These are phyloP conservation scores for Gloeopeniophorella convolvens DNA, from an alignment of 768 basidiomycete species.

Conservation along the genomic window DNA sequence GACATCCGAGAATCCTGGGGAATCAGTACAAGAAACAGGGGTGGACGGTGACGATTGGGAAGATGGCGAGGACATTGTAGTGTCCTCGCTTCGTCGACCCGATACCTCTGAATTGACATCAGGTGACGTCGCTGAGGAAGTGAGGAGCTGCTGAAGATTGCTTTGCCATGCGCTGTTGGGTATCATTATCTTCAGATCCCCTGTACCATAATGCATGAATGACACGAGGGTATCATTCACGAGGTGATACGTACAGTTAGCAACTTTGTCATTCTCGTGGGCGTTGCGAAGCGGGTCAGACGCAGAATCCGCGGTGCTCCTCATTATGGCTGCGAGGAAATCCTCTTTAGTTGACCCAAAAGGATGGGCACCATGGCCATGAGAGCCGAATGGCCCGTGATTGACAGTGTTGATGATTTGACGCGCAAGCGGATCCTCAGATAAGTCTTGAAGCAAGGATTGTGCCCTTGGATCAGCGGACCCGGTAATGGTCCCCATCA, in stretches of 20 bases:
- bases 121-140: background rate
- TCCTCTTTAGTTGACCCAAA: conserved; percentile 29
- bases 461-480: conserved; percentile 36
- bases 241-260: background rate
- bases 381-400: conserved; percentile 31
- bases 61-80: no score
- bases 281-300: conserved; percentile 4
- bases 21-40: no score
- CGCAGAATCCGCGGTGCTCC: conserved; percentile 19
- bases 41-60: no score
- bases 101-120: no score
- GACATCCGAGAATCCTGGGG: no score
- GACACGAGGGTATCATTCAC: no score
- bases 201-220: no score
- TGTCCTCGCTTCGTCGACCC: no score
- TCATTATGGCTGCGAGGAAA: conserved; percentile 27
- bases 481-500: conserved; percentile 35
- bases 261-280: conserved; percentile 2
- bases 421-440: conserved; percentile 32
- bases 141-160: conserved; percentile 13
- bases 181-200: conserved; percentile 13
- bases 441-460: conserved; percentile 30
- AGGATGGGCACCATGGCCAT: conserved; percentile 25
- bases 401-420: conserved; percentile 35
- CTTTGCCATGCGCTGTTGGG: conserved; percentile 23